Evolutionary conservation across 805 yeast species (phyloP).

Genomic region (Lipomyces oligophaga): DNA sequence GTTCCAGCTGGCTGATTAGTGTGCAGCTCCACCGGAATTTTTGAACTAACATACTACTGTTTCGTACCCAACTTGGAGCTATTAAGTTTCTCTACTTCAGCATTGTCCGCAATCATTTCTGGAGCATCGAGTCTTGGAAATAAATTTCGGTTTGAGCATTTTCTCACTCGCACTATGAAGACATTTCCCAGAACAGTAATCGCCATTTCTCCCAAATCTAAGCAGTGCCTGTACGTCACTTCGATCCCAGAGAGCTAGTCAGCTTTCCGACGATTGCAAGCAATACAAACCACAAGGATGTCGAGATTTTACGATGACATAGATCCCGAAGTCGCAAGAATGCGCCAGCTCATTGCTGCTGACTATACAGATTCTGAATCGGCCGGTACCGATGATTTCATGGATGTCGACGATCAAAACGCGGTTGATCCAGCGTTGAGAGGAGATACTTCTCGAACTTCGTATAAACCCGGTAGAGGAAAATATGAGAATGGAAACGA

Average conservation of each 20-base stretch:
- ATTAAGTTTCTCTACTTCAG: slow-evolving; percentile 45
- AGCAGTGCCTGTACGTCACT: too few species aligned
- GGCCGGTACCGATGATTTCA: slow-evolving; percentile 31
- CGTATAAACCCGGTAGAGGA: slow-evolving; percentile 25
- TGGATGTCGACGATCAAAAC: slow-evolving; percentile 31
- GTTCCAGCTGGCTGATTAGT: slow-evolving; percentile 59
- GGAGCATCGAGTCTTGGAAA: too few species aligned
- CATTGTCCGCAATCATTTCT: too few species aligned
- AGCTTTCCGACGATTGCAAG: too few species aligned
- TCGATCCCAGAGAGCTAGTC: too few species aligned
- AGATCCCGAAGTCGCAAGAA: slow-evolving; percentile 20
- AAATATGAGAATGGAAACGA: background rate
- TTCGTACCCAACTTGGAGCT: slow-evolving; percentile 83
- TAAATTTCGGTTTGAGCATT: too few species aligned
- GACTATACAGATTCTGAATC: slow-evolving; percentile 20
- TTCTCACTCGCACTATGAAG: too few species aligned
- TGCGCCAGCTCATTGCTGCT: slow-evolving; percentile 21
- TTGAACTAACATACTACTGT: slow-evolving; percentile 50
- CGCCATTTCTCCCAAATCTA: too few species aligned
- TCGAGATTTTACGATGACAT: slow-evolving; percentile 13
- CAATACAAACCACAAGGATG: too few species aligned
- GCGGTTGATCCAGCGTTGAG: too few species aligned
- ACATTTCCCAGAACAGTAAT: too few species aligned
- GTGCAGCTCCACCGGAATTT: background rate
- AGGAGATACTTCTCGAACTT: background rate